These are phyloP conservation scores for Paradendryphiella salina DNA, from an alignment of 2,329 filamentous ascomycete species.

Conservation along the genomic window DNA sequence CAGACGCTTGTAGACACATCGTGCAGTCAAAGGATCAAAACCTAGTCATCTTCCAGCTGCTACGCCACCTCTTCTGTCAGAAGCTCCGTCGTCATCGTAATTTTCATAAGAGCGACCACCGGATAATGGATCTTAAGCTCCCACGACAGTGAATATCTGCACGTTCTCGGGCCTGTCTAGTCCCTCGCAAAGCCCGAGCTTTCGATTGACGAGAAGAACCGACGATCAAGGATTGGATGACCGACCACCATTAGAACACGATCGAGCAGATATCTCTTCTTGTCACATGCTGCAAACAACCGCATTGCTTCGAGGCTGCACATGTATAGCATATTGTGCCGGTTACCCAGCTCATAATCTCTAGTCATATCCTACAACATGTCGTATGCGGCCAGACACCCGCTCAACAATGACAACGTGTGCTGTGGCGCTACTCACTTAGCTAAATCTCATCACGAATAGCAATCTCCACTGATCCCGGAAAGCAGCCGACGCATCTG, in stretches of 20 bases:
- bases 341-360: not conserved
- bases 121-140: slow-evolving; percentile 16
- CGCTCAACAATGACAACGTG: slow-evolving; percentile 3
- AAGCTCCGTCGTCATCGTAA: not conserved
- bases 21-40: not conserved
- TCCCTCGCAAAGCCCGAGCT: slow-evolving; percentile 14
- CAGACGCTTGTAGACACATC: not conserved
- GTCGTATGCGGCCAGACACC: slow-evolving; percentile 3
- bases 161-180: slow-evolving; percentile 3
- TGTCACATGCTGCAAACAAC: not conserved
- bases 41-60: not conserved
- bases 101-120: not conserved
- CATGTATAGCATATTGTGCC: not conserved
- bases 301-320: too few species aligned
- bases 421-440: slow-evolving; percentile 9
- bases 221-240: slow-evolving; percentile 19
- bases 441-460: slow-evolving; percentile 2
- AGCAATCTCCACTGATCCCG: slow-evolving; percentile 19
- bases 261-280: not conserved
- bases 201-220: slow-evolving; percentile 28
- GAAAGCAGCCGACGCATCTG: slow-evolving; percentile 4
- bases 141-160: slow-evolving; percentile 18
- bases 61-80: too few species aligned
- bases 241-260: not conserved
- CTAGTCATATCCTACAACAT: not conserved